phyloP scores from a whole-genome alignment of 768 basidiomycete genomes.

The Suillus lakei region DNA sequence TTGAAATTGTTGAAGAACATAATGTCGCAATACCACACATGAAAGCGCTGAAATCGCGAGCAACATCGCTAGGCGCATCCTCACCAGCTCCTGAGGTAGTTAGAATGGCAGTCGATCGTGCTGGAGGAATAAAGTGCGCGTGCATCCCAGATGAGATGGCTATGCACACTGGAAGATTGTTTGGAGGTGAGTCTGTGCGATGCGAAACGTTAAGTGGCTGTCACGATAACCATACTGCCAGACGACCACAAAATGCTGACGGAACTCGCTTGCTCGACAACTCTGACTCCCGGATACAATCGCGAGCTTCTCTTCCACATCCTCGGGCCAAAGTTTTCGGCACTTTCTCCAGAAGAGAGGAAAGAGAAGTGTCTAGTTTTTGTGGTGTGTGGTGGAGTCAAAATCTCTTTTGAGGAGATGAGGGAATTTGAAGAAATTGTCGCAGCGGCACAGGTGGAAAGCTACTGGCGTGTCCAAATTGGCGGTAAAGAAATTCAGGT shows the following conservation, averaged over 20 bases:
- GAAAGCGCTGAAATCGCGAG: conserved; percentile 59
- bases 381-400: conserved; percentile 71
- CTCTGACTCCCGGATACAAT: conserved; percentile 69
- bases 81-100: conserved; percentile 64
- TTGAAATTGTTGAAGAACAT: conserved; percentile 46
- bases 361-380: conserved; percentile 56
- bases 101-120: conserved; percentile 64
- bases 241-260: conserved; percentile 79
- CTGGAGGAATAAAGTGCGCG: conserved; percentile 59
- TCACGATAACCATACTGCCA: conserved; percentile 26
- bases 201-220: not conserved
- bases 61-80: conserved; percentile 75
- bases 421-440: conserved; percentile 49
- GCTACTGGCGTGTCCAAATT: conserved; percentile 29
- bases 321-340: conserved; percentile 24
- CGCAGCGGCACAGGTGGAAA: conserved; percentile 34
- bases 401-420: conserved; percentile 60
- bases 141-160: conserved; percentile 70
- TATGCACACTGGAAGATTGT: conserved; percentile 60
- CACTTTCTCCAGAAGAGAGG: conserved; percentile 27
- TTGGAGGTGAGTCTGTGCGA: conserved; percentile 54
- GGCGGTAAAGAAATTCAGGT: conserved; percentile 16
- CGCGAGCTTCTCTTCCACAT: conserved; percentile 54
- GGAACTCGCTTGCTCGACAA: conserved; percentile 76
- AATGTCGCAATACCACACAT: conserved; percentile 63